Percentiles rank a stretch among this genome's conserved stretches.
phyloP scores from a whole-genome alignment of 768 basidiomycete genomes.

The Amanita rimosa region DNA sequence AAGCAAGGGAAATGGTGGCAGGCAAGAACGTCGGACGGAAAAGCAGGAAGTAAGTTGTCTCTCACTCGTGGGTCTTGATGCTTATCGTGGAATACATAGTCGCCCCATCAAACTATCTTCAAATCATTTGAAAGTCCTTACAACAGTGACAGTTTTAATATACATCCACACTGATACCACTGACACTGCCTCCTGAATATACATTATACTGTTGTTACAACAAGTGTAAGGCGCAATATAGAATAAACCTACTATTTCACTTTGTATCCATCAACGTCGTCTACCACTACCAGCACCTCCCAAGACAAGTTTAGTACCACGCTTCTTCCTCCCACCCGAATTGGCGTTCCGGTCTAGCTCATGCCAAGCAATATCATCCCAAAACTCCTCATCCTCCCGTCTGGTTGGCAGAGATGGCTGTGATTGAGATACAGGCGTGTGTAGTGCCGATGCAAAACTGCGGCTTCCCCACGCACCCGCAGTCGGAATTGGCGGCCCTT shows the following conservation, averaged over 20 bases:
- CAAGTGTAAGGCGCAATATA: slow-evolving; percentile 9
- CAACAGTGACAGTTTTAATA: not conserved
- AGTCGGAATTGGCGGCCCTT: not conserved
- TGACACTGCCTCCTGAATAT: not conserved
- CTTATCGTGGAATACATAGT: slow-evolving; percentile 28
- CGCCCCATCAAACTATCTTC: slow-evolving; percentile 80
- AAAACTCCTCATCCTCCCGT: slow-evolving; percentile 44
- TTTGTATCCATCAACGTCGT: slow-evolving; percentile 23
- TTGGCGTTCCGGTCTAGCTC: slow-evolving; percentile 54
- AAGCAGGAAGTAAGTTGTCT: slow-evolving; percentile 57
- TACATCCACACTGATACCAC: not conserved
- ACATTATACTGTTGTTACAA: slow-evolving; percentile 18
- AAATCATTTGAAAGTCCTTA: slow-evolving; percentile 44
- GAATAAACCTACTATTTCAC: slow-evolving; percentile 3
- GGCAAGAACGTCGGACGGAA: slow-evolving; percentile 67
- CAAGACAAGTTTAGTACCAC: slow-evolving; percentile 52
- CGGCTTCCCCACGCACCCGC: slow-evolving; percentile 68
- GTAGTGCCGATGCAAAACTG: slow-evolving; percentile 74
- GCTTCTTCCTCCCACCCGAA: slow-evolving; percentile 46
- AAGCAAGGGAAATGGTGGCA: slow-evolving; percentile 95
- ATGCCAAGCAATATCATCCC: slow-evolving; percentile 76
- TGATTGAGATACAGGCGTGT: slow-evolving; percentile 29
- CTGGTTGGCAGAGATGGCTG: slow-evolving; percentile 13
- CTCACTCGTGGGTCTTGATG: slow-evolving; percentile 5
- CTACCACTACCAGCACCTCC: slow-evolving; percentile 50